Conservation (phyloP, 2,329 filamentous ascomycete species). For the Ophiosphaerella korrae region DNA sequence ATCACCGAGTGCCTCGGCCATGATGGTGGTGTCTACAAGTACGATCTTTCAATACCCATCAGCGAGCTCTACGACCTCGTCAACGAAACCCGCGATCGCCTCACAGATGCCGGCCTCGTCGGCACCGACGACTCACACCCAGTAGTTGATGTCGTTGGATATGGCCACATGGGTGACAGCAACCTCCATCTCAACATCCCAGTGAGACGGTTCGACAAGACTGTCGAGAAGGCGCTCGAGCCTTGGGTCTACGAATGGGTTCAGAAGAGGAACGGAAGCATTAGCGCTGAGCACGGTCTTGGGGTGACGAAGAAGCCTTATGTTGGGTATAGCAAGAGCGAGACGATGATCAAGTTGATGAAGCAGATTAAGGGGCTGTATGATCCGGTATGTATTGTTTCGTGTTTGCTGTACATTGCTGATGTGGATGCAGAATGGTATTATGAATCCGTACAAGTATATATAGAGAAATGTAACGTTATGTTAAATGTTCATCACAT, state of each 20-base stretch:
- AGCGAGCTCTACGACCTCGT: slow-evolving; percentile 86
- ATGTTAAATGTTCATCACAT: background rate
- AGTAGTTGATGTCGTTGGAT: slow-evolving; percentile 89
- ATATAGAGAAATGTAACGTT: slow-evolving; percentile 53
- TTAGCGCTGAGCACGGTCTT: slow-evolving; percentile 94
- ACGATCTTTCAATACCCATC: slow-evolving; percentile 94
- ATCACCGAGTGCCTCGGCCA: slow-evolving; percentile 88
- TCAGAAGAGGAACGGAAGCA: slow-evolving; percentile 81
- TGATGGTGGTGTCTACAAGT: slow-evolving; percentile 96
- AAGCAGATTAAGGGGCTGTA: slow-evolving; percentile 92
- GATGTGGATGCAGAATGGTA: slow-evolving; percentile 72
- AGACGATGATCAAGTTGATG: slow-evolving; percentile 89
- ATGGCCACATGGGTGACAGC: slow-evolving; percentile 97
- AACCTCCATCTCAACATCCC: slow-evolving; percentile 94
- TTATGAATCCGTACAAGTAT: slow-evolving; percentile 99
- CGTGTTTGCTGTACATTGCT: slow-evolving; percentile 5
- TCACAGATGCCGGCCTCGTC: slow-evolving; percentile 75
- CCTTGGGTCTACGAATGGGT: slow-evolving; percentile 99
- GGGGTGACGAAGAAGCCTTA: slow-evolving; percentile 95
- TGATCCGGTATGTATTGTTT: slow-evolving; percentile 74
- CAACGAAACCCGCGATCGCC: slow-evolving; percentile 76
- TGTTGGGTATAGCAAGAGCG: slow-evolving; percentile 88
- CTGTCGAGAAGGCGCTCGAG: slow-evolving; percentile 85
- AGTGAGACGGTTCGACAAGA: slow-evolving; percentile 80
- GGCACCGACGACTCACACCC: slow-evolving; percentile 74